Evolutionary conservation across 176 grass and related monocot species (phyloP), one percentile per base, ranked within the genome.

Genomic region (Avena sativa): DNA sequence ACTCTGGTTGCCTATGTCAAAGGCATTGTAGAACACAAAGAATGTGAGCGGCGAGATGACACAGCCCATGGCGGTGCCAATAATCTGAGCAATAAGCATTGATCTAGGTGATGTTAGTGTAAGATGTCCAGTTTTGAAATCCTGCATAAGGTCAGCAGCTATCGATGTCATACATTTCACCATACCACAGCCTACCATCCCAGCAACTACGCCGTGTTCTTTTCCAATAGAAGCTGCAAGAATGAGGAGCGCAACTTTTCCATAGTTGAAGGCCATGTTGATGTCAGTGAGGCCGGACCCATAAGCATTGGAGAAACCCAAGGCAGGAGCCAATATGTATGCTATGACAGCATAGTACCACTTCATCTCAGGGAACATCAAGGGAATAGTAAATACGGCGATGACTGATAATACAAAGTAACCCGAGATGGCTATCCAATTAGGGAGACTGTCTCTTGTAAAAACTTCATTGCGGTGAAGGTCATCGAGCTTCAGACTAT

Each of bases 241-340:
- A 83, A 96, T 94, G 68, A 96, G 96, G 44, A 99, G 92, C 3
- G 91, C 85, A 47, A 99, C 85, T 81, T 99, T 99, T 65, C 94
- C 94, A 81, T 99, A 99, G 74, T 96, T 99, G 48, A 93, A 99
- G 40, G 97, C 97, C 97, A 99, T 99, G 86, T 96, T 96, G 60
- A 99, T 99, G 78, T 99, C 97, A 11, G 97, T 99, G 51, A 99
- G 93, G 2, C 97, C 97, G 10, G 97, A 81, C 20, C 97, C 97
- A 51, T 99, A 99, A 34, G 97, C 94, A 69, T 99, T 99, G 89
- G 94, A 99, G 86, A 99, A 99, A 28, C 97, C 92, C 26, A 99
- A 82, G 17, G 92, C 83, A 15, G 97, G 97, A 38, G 97, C 97
- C 36, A 99, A 73, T 60, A 94, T 79, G 83, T 99, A 99, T 64